Evolutionary conservation across 1,139 yeast genomes (phyloP), one percentile per base, ranked within the genome.

Genomic region (Wickerhamomyces sp.): DNA sequence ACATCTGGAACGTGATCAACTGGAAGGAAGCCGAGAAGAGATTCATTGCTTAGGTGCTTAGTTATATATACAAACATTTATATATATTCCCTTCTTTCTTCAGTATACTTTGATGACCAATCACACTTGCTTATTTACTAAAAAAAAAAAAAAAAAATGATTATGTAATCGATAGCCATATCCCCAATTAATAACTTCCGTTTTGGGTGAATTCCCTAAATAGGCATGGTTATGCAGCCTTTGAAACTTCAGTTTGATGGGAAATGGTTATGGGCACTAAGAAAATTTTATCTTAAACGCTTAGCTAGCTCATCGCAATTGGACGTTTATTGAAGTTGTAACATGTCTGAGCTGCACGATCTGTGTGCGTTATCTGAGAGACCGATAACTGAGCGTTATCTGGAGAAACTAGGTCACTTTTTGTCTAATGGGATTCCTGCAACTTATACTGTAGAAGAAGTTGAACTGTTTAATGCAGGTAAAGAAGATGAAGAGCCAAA

Each of bases 1-100:
- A 95, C 47, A 86, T 90, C 65, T 90, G 97, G 97, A 84, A 87
- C 60, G 96, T 90, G 38, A 79, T 90, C 67, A 89, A 88, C 79
- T 90, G 97, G 97, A 76, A 82, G 66, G 96, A 85, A 66, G 97
- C 96, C 46, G 92, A 81, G 60, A 74, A 70, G 65, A 61, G 70
- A 56, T 65, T 54, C 45, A 58, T 46, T 31, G 43, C 46, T 28
- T 46, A 34, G 13, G 14, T 14, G 12, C n/a, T 19, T n/a, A n/a
- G n/a, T 6, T 30, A 13, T 26, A 26, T 26, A 26, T 26, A 7
- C 14, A 13, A 10, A 26, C 14, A 26, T 8, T 10, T 8, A 26
- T 15, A 14, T 28, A 28, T 28, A 13, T 14, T n/a, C n/a, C n/a
- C 24, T 21, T 21, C 9, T 21, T 10, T 17, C 31, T 28, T 19